A percentile compares a stretch with the other conserved stretches of the same genome.
Evolutionary conservation across 2,329 filamentous ascomycete genomes (phyloP).

Genomic region (Dactylellina leptospora): DNA sequence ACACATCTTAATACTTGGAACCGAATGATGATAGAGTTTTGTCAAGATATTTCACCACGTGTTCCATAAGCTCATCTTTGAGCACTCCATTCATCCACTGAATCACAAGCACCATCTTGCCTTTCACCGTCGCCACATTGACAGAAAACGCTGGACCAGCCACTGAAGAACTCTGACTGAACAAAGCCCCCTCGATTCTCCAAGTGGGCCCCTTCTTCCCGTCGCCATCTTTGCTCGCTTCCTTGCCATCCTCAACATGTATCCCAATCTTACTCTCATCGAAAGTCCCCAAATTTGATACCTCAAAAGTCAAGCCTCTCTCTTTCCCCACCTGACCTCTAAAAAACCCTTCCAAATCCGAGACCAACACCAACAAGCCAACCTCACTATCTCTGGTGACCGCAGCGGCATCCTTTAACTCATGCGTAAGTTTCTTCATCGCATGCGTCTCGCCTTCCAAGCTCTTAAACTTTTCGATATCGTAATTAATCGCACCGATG

Average conservation of each 20-base stretch:
- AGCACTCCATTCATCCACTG: conserved; percentile 65
- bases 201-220: conserved; percentile 55
- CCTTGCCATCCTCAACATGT: background rate
- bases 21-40: conserved; percentile 2
- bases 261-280: conserved; percentile 43
- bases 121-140: conserved; percentile 64
- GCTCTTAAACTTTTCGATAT: conserved; percentile 62
- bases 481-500: conserved; percentile 58
- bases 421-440: conserved; percentile 53
- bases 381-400: conserved; percentile 60
- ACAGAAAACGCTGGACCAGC: conserved; percentile 63
- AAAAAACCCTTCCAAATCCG: conserved; percentile 63
- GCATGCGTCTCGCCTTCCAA: conserved; percentile 52
- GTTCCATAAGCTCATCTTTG: conserved; percentile 60
- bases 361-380: conserved; percentile 62
- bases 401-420: conserved; percentile 57
- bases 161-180: conserved; percentile 65
- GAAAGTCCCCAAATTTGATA: conserved; percentile 67
- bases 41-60: conserved; percentile 61
- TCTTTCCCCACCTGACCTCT: conserved; percentile 62
- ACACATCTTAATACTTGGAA: no score
- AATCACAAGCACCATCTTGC: conserved; percentile 62
- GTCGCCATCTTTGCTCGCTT: background rate
- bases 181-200: conserved; percentile 63
- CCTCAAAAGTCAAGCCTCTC: conserved; percentile 64